These are phyloP conservation scores for Draba incana DNA, from an alignment of 345 rosid genomes.

Conservation along the genomic window DNA sequence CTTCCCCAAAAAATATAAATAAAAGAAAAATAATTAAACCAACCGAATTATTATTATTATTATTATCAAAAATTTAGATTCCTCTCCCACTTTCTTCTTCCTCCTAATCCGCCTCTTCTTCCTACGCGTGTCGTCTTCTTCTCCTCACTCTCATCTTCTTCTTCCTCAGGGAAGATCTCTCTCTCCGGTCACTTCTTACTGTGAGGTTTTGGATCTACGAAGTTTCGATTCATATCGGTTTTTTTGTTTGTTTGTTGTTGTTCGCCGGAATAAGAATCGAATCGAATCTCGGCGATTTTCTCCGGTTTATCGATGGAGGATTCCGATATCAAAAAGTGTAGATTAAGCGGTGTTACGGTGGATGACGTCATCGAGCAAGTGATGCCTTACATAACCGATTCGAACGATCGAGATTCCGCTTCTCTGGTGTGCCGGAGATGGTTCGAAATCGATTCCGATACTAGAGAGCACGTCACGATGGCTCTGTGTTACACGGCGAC, in stretches of 20 bases:
- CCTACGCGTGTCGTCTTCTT: constrained; percentile 26
- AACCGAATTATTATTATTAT: not conserved
- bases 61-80: not conserved
- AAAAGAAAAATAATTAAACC: not conserved
- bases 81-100: constrained; percentile 6
- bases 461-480: constrained; percentile 83
- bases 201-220: not conserved
- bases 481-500: constrained; percentile 78
- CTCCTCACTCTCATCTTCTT: constrained; percentile 23
- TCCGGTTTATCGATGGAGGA: constrained; percentile 53
- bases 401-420: constrained; percentile 74
- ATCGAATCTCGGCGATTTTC: constrained; percentile 1
- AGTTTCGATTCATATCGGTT: constrained; percentile 1
- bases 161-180: not conserved
- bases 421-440: constrained; percentile 79
- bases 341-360: constrained; percentile 37
- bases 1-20: not conserved
- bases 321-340: constrained; percentile 39
- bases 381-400: constrained; percentile 70
- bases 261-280: not conserved
- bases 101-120: constrained; percentile 17
- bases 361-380: constrained; percentile 66
- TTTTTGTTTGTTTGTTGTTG: not conserved
- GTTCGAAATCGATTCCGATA: constrained; percentile 73
- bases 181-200: not conserved